phyloP scores from a whole-genome alignment of 2,329 filamentous ascomycete genomes.

The Verticillium klebahnii region DNA sequence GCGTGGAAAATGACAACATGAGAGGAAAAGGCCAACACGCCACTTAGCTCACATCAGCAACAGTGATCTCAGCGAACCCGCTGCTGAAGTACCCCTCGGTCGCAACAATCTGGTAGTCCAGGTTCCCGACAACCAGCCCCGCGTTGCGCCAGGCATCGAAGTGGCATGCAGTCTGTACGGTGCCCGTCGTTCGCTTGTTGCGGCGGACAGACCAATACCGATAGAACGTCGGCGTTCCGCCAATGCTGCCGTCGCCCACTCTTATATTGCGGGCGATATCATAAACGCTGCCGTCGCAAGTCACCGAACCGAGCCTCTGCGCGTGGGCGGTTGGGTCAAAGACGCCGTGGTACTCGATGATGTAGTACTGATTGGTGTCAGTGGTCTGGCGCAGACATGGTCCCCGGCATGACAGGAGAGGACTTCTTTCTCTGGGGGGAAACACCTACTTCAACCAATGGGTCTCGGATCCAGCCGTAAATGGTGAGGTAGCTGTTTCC shows the following conservation, averaged over 20 bases:
- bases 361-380: conserved; percentile 23
- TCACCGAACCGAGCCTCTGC: conserved; percentile 26
- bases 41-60: conserved; percentile 15
- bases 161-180: conserved; percentile 43
- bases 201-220: conserved; percentile 50
- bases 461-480: conserved; percentile 32
- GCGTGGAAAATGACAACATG: not conserved
- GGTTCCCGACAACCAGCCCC: conserved; percentile 43
- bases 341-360: conserved; percentile 31
- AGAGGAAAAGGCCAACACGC: not conserved
- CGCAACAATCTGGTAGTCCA: conserved; percentile 51
- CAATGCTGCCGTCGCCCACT: conserved; percentile 32
- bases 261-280: conserved; percentile 30
- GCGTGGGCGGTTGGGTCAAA: conserved; percentile 30
- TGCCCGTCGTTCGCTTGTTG: conserved; percentile 43
- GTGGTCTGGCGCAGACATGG: not conserved
- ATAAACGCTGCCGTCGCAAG: conserved; percentile 30
- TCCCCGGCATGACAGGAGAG: not conserved
- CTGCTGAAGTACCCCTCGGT: conserved; percentile 49
- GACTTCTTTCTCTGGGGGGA: not conserved
- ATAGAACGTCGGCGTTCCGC: conserved; percentile 44
- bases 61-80: conserved; percentile 42
- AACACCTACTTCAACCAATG: conserved; percentile 22
- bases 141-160: conserved; percentile 46
- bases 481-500: conserved; percentile 40